phyloP scores from a whole-genome alignment of 2,329 filamentous ascomycete genomes.

The Colletotrichum noveboracense region DNA sequence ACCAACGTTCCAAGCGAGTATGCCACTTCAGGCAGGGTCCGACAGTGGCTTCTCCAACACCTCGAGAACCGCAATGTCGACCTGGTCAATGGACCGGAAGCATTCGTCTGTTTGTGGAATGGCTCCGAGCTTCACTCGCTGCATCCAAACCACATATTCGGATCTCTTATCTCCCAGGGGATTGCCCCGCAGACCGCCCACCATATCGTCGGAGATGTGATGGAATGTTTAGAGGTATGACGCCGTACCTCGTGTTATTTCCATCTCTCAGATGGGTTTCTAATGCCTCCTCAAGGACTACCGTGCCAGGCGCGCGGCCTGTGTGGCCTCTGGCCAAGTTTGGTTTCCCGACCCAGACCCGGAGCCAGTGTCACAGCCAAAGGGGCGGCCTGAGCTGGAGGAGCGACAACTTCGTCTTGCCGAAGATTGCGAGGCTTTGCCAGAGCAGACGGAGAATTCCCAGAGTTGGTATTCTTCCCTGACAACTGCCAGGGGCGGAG shows the following conservation, averaged over 20 bases:
- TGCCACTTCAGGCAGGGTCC: not conserved
- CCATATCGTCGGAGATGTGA: not conserved
- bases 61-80: not conserved
- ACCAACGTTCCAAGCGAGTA: not conserved
- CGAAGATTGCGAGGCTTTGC: not conserved
- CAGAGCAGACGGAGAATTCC: not conserved
- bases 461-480: not conserved
- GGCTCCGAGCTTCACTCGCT: not conserved
- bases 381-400: not conserved
- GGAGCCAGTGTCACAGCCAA: not conserved
- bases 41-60: not conserved
- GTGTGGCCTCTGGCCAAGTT: not conserved
- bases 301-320: not conserved
- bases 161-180: not conserved
- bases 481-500: not conserved
- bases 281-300: not conserved
- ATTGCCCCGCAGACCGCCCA: not conserved
- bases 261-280: not conserved
- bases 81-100: not conserved
- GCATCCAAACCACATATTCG: constrained; percentile 2
- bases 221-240: not conserved
- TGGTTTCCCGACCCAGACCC: not conserved
- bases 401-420: not conserved
- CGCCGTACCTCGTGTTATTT: not conserved
- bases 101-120: constrained; percentile 1